Evolutionary conservation across 495 filamentous ascomycete genomes (phyloP), one percentile per base, ranked within the genome.

Genomic region (Penicillium tannophilum): DNA sequence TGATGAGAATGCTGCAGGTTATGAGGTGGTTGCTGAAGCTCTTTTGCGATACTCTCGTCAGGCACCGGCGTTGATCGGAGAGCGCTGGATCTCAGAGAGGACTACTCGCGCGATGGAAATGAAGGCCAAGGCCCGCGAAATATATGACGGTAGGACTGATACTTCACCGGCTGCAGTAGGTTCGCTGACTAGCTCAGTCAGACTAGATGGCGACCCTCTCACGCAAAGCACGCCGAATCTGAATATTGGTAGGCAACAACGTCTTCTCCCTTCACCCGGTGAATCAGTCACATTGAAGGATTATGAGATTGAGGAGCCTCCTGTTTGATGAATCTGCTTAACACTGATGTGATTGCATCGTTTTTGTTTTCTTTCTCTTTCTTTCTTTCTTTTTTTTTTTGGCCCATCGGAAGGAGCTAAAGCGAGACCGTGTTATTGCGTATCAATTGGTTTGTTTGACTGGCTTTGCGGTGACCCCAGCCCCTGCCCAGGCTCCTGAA

Each of bases 1-100:
- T 31, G 85, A 84, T 61, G 82, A 84, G 20, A 84, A 78, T 55
- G 80, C 90, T 0, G 87, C 91, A 0, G 91, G 91, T 1, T 96
- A 87, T 62, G 81, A 86, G 44, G 86, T 87, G 17, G 80, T 96
- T 14, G 85, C 86, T 1, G 89, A 87, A 33, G 87, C 87, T 0
- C 75, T 96, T 12, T 78, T 84, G 41, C 82, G 89, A 19, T 96
- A 90, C 78, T 83, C 85, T 1, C 69, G 77, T 4, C 80, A 86
- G 46, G 85, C 86, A 1, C 84, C 84, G 2, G 61, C 74, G 2
- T 76, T 79, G 11, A 84, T 93, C 55, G 58, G 75, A 23, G 77
- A 80, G 8, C 76, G 86, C 12, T 93, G 90, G 89, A 70, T 77
- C 11, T 74, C 86, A 36, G 88, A 92, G 65, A 79, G 79, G 50